phyloP scores from a whole-genome alignment of 306 rosid genomes.

The Trichosanthes cucumerina region DNA sequence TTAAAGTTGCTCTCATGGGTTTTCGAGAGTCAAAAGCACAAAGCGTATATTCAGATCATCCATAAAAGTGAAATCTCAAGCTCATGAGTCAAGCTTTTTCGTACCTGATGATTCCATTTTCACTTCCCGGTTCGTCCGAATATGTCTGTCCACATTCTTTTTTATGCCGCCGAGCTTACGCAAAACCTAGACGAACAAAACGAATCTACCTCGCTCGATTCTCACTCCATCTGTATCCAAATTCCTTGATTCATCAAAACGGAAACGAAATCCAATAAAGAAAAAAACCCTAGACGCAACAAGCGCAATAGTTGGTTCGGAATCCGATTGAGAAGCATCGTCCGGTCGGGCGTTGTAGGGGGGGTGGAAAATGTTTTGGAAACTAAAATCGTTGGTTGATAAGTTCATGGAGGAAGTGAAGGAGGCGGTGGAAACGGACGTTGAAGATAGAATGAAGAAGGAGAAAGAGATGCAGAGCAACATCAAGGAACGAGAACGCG shows the following conservation, averaged over 20 bases:
- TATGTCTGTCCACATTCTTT: background rate
- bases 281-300: background rate
- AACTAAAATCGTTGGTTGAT: conserved; percentile 79
- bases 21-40: background rate
- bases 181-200: background rate
- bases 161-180: background rate
- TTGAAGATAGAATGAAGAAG: conserved; percentile 79
- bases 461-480: conserved; percentile 95
- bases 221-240: background rate
- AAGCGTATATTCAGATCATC: background rate
- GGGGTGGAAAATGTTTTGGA: too few species aligned
- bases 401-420: conserved; percentile 81
- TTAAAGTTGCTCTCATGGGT: conserved; percentile 21
- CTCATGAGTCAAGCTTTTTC: background rate
- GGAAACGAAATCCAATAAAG: background rate
- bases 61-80: background rate
- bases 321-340: background rate
- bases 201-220: background rate
- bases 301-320: too few species aligned
- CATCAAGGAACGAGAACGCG: conserved; percentile 81
- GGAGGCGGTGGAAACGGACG: conserved; percentile 80
- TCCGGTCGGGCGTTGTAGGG: too few species aligned
- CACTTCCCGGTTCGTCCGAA: background rate
- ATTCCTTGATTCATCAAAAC: background rate
- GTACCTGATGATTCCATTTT: too few species aligned